Evolutionary conservation across 352 stramenopile genomes (phyloP), one percentile per base, ranked within the genome.

Genomic region (Discostella stelligera): DNA sequence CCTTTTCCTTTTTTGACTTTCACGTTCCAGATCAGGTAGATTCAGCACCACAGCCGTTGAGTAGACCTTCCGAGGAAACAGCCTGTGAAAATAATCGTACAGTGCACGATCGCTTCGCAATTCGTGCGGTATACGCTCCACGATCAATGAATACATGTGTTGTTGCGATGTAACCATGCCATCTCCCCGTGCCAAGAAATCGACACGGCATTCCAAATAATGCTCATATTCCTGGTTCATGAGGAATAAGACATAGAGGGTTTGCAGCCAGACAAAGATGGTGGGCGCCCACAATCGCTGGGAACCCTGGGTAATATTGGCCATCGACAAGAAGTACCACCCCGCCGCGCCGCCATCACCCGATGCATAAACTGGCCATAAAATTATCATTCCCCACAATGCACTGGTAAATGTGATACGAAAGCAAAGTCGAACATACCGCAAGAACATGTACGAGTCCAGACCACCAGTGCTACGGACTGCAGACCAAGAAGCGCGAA

Each of bases 371-470:
- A 84, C 58, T 14, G 86, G 83, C 61, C 88, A 82, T 13, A 94
- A 71, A 56, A 93, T 86, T 3, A 93, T 54, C 52, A 89, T 83
- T 1, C 83, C 86, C 89, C 89, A 94, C 52, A 94, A 82, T 8
- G 76, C 71, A 44, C 37, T 63, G n/a, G 80, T 80, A 9, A 77
- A 73, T 21, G 77, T 85, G 44, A 88, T 83, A 3, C 78, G 68
- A 49, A 81, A 80, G 66, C 81, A 88, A 70, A 93, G 85, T 27
- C 83, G 66, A 65, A 93, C 83, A 53, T 90, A 93, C 48, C 89
- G 27, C 18, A 94, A 59, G 72, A 94, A 94, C 76, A 94, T 92
- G 67, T 94, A 94, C 9, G 79, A 88, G 73, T 94, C 89, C 4
- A 94, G 74, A 23, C 89, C 89, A 10, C 79, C 81, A 20, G 71